phyloP scores from a whole-genome alignment of 768 basidiomycete genomes.

The Naematelia aurantialba region DNA sequence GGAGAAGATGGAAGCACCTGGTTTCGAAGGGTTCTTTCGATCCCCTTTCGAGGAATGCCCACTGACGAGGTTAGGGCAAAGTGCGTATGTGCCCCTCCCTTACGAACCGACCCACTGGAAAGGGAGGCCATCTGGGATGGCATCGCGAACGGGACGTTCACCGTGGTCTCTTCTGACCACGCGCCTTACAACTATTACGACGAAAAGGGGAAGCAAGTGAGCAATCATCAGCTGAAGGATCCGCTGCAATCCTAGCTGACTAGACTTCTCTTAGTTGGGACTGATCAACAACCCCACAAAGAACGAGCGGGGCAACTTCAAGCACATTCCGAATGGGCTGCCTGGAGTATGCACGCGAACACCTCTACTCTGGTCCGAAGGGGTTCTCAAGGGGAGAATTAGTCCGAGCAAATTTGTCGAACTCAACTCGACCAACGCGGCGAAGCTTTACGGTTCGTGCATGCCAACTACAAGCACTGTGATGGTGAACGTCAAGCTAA shows the following conservation, averaged over 20 bases:
- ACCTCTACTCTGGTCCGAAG: conserved; percentile 47
- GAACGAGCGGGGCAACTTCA: conserved; percentile 45
- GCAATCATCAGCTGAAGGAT: not conserved
- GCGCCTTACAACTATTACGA: conserved; percentile 47
- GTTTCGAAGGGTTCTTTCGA: conserved; percentile 35
- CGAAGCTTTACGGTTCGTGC: conserved; percentile 43
- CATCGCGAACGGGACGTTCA: conserved; percentile 45
- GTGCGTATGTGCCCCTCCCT: conserved; percentile 44
- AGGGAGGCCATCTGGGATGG: conserved; percentile 43
- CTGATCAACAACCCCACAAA: conserved; percentile 35
- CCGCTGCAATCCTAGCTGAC: too few relatives aligned
- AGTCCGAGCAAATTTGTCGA: conserved; percentile 49
- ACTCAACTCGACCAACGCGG: conserved; percentile 48
- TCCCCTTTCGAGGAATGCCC: not conserved
- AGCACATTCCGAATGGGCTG: conserved; percentile 49
- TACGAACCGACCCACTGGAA: conserved; percentile 39
- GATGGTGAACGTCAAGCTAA: not conserved
- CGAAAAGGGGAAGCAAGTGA: conserved; percentile 35
- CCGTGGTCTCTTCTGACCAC: conserved; percentile 48
- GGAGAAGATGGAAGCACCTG: conserved; percentile 41
- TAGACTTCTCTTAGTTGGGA: conserved; percentile 29
- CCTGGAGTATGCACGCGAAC: conserved; percentile 51
- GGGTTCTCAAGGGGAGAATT: conserved; percentile 47
- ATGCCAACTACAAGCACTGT: not conserved
- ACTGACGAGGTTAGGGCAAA: conserved; percentile 32